phyloP scores from a whole-genome alignment of 257 asterid species.

The Hygrophila difformis region DNA sequence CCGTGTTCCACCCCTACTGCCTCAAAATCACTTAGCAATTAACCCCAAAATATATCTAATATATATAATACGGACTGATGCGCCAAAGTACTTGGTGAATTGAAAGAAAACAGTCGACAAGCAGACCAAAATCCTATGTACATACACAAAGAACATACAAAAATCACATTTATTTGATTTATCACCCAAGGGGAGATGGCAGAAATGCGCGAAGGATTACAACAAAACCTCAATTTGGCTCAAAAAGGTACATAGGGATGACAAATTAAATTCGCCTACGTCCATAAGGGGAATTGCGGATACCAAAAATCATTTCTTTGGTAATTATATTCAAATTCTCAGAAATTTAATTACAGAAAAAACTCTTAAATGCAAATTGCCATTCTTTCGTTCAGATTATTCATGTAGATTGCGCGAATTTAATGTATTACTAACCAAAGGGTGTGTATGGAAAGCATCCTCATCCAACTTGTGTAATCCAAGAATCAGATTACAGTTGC shows the following conservation, averaged over 20 bases:
- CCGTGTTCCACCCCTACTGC: too few species aligned
- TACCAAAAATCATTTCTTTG: constrained; percentile 3
- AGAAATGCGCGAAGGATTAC: constrained; percentile 3
- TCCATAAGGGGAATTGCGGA: neutral
- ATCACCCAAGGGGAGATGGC: neutral
- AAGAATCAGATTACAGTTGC: neutral
- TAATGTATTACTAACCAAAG: neutral
- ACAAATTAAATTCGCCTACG: too few species aligned
- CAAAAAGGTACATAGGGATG: neutral
- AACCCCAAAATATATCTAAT: neutral
- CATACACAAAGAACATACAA: neutral
- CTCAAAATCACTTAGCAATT: neutral
- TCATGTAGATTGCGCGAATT: neutral
- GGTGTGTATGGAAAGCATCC: neutral
- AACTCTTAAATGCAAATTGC: too few species aligned
- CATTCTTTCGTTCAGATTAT: too few species aligned
- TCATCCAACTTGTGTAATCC: neutral
- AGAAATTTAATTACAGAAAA: too few species aligned
- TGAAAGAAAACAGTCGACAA: neutral
- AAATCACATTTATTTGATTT: neutral
- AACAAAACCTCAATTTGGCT: neutral
- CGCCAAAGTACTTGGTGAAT: neutral
- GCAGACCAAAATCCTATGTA: neutral
- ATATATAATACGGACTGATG: too few species aligned
- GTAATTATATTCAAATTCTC: too few species aligned